Evolutionary conservation across 2,329 filamentous ascomycete genomes (phyloP).

Genomic region (Colletotrichum scovillei): DNA sequence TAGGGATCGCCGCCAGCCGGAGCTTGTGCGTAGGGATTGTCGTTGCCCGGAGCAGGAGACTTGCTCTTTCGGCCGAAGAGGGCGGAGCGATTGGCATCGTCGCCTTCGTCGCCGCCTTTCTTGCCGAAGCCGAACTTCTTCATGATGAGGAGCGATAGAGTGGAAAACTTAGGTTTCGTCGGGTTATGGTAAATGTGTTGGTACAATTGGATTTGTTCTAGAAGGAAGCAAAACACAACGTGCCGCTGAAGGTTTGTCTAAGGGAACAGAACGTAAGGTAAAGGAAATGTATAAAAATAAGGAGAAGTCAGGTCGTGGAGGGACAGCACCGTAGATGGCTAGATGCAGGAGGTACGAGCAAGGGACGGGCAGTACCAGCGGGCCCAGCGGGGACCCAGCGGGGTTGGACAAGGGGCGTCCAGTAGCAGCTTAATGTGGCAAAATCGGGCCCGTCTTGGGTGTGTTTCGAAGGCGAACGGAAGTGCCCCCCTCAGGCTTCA

Average conservation of each 20-base stretch:
- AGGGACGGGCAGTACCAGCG: constrained; percentile 8
- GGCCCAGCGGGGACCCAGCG: constrained; percentile 5
- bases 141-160: constrained; percentile 53
- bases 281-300: constrained; percentile 7
- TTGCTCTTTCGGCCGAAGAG: constrained; percentile 67
- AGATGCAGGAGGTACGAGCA: constrained; percentile 6
- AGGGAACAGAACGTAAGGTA: background rate
- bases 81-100: constrained; percentile 62
- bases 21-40: constrained; percentile 70
- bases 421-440: constrained; percentile 35
- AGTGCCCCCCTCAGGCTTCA: constrained; percentile 24
- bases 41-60: constrained; percentile 54
- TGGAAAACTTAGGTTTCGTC: background rate
- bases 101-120: constrained; percentile 64
- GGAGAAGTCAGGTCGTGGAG: constrained; percentile 12
- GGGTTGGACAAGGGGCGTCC: background rate
- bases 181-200: background rate
- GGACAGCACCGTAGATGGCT: constrained; percentile 3
- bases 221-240: constrained; percentile 27
- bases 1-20: constrained; percentile 62
- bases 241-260: constrained; percentile 21
- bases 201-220: background rate
- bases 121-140: constrained; percentile 71
- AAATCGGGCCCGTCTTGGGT: constrained; percentile 38
- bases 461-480: constrained; percentile 38